A percentile compares a stretch with the other conserved stretches of the same genome.
These are phyloP conservation scores for Hypomontagnella submonticulosa DNA, from an alignment of 495 filamentous ascomycete species.

Conservation along the genomic window DNA sequence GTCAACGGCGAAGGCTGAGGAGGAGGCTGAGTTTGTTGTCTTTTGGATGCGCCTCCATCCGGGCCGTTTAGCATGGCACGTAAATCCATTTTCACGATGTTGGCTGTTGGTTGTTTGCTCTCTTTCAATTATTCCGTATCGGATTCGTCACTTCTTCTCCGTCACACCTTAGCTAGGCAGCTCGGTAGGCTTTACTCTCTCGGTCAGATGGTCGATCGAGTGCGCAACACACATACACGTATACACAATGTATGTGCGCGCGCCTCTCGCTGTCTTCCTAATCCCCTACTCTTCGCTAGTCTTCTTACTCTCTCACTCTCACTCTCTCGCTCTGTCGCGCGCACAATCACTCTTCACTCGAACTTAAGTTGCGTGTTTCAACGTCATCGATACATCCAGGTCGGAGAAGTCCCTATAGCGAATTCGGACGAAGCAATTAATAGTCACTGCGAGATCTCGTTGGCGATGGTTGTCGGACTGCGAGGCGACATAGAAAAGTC, in stretches of 20 bases:
- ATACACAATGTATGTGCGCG: slow-evolving; percentile 16
- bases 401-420: neutral
- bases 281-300: neutral
- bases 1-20: slow-evolving; percentile 38
- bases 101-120: slow-evolving; percentile 40
- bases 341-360: slow-evolving; percentile 38
- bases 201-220: slow-evolving; percentile 5
- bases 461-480: slow-evolving; percentile 3
- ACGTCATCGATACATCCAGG: slow-evolving; percentile 37
- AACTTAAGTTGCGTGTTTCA: slow-evolving; percentile 13
- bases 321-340: slow-evolving; percentile 28
- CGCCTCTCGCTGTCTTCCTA: slow-evolving; percentile 4
- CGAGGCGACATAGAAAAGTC: slow-evolving; percentile 24
- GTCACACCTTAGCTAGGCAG: slow-evolving; percentile 18
- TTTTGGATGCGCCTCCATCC: slow-evolving; percentile 51
- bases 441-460: slow-evolving; percentile 28
- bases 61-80: slow-evolving; percentile 64
- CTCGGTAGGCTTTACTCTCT: neutral
- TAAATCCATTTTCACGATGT: slow-evolving; percentile 63
- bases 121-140: slow-evolving; percentile 11
- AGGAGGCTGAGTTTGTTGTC: slow-evolving; percentile 37
- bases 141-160: slow-evolving; percentile 19
- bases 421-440: slow-evolving; percentile 14
- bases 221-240: slow-evolving; percentile 26
- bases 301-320: slow-evolving; percentile 7